Conservation (phyloP, 495 filamentous ascomycete genomes). For the Penicillium alfredii region DNA sequence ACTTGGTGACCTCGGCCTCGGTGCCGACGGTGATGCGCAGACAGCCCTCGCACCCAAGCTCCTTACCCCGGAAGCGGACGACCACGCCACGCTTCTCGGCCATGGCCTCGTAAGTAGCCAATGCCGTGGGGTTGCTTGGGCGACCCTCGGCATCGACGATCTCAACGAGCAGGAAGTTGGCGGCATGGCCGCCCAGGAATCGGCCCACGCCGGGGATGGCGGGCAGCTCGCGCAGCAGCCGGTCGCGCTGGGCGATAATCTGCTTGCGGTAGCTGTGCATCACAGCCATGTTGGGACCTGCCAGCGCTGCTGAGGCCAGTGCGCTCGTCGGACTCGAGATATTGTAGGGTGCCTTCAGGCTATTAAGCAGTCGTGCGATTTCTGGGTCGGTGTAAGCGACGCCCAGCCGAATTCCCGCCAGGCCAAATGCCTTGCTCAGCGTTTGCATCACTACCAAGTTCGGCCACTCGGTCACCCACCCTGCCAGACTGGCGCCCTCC, state of each 20-base stretch:
- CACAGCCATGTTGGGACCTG: slow-evolving; percentile 54
- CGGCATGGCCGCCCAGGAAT: slow-evolving; percentile 70
- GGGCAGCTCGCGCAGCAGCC: slow-evolving; percentile 67
- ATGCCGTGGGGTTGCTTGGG: slow-evolving; percentile 69
- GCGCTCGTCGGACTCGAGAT: slow-evolving; percentile 78
- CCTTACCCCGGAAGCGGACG: slow-evolving; percentile 88
- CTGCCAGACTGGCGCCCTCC: slow-evolving; percentile 73
- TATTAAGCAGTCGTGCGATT: slow-evolving; percentile 72
- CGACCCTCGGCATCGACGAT: slow-evolving; percentile 65
- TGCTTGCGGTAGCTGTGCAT: slow-evolving; percentile 62
- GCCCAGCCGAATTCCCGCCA: slow-evolving; percentile 83
- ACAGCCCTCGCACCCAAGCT: slow-evolving; percentile 82
- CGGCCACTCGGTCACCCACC: slow-evolving; percentile 90
- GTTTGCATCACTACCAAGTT: slow-evolving; percentile 99
- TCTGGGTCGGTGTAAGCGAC: slow-evolving; percentile 64
- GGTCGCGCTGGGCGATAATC: slow-evolving; percentile 70
- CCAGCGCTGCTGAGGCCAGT: slow-evolving; percentile 70
- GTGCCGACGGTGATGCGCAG: slow-evolving; percentile 91
- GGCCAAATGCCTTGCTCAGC: slow-evolving; percentile 88
- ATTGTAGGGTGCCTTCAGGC: slow-evolving; percentile 92
- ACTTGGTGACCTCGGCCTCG: slow-evolving; percentile 70
- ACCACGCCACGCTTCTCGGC: slow-evolving; percentile 88
- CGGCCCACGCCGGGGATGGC: slow-evolving; percentile 71
- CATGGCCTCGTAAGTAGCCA: slow-evolving; percentile 73
- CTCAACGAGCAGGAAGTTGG: slow-evolving; percentile 88